Conservation (phyloP, 192 early-diverging fungal species). For the Oehlia diaphana region DNA sequence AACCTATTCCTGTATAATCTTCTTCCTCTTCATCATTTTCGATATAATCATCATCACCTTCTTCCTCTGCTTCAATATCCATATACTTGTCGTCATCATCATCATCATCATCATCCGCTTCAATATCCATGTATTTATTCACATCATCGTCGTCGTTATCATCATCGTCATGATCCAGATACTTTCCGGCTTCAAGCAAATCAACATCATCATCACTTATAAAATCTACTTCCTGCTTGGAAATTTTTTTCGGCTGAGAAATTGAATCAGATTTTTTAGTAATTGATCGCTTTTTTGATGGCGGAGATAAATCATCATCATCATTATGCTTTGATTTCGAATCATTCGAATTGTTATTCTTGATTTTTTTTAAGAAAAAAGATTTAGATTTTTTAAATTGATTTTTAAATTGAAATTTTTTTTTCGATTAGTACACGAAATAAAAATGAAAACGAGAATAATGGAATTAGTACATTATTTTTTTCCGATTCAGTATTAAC, state of each 20-base stretch:
- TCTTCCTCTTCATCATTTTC: constrained; percentile 25
- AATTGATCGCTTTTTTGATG: not conserved
- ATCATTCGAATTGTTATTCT: not conserved
- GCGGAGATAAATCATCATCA: not conserved
- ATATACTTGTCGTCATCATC: constrained; percentile 34
- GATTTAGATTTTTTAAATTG: too few species aligned
- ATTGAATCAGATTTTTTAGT: not conserved
- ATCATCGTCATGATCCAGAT: constrained; percentile 45
- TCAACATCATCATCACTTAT: not conserved
- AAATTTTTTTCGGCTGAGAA: not conserved
- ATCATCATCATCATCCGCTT: constrained; percentile 36
- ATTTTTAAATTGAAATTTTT: too few species aligned
- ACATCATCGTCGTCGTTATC: constrained; percentile 36
- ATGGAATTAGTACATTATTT: not conserved
- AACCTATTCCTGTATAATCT: not conserved
- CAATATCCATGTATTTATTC: not conserved
- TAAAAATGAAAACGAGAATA: too few species aligned
- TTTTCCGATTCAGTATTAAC: not conserved
- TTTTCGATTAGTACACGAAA: not conserved
- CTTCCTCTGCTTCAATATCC: constrained; percentile 22
- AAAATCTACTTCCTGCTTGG: not conserved
- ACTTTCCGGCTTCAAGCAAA: not conserved
- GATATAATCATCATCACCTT: too few species aligned
- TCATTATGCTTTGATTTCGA: not conserved
- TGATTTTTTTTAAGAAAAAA: too few species aligned